A percentile compares a stretch with the other conserved stretches of the same genome.
These are phyloP conservation scores for Backusella liffmaniae DNA, from an alignment of 192 early-diverging fungal species.

Conservation along the genomic window DNA sequence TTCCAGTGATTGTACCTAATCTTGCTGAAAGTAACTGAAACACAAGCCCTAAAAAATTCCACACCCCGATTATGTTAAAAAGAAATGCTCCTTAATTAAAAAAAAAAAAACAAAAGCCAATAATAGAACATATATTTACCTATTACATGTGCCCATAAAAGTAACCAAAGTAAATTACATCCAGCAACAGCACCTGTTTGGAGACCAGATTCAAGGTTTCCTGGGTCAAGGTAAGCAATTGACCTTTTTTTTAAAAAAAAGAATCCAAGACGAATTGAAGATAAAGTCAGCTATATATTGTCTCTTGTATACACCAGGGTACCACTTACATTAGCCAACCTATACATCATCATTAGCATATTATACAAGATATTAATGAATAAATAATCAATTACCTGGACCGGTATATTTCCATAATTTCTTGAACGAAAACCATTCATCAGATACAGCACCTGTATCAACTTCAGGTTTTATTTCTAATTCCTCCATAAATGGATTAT, in stretches of 20 bases:
- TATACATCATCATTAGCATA: neutral
- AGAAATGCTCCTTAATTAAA: neutral
- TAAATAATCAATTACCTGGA: conserved; percentile 46
- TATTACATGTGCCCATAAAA: conserved; percentile 62
- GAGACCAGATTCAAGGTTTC: conserved; percentile 68
- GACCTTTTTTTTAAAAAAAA: conserved; percentile 31
- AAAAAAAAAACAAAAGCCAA: neutral
- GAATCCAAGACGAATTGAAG: neutral
- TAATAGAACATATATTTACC: conserved; percentile 22
- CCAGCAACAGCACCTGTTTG: conserved; percentile 69
- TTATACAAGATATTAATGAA: neutral
- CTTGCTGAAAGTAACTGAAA: conserved; percentile 61
- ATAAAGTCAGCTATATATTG: neutral
- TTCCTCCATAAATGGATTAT: neutral
- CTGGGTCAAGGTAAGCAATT: conserved; percentile 71
- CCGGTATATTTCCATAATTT: conserved; percentile 68
- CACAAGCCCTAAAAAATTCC: conserved; percentile 40
- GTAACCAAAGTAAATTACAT: conserved; percentile 64
- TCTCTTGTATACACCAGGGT: neutral
- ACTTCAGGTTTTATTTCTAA: conserved; percentile 21
- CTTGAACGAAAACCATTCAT: conserved; percentile 51
- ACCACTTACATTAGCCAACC: conserved; percentile 11
- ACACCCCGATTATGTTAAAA: neutral
- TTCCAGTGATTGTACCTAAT: conserved; percentile 62
- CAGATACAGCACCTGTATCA: conserved; percentile 13